Percentiles rank a stretch among this genome's conserved stretches.
These are phyloP conservation scores for Mycena chlorophos DNA, from an alignment of 768 basidiomycete genomes.

Conservation along the genomic window DNA sequence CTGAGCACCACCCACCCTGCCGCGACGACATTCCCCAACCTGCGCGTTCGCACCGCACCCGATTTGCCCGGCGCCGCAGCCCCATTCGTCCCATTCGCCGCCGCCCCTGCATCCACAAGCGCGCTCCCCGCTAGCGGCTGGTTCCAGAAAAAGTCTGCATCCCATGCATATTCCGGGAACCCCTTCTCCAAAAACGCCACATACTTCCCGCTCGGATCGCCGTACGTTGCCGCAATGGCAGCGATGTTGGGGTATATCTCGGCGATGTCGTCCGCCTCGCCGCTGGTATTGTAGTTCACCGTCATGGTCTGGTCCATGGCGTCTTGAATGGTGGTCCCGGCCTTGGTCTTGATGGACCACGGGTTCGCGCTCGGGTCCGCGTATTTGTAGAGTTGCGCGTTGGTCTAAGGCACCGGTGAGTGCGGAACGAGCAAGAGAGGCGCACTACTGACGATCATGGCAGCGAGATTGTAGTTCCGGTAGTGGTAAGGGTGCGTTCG, in stretches of 20 bases:
- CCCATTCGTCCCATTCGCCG: not conserved
- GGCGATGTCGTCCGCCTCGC: constrained; percentile 38
- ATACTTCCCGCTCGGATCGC: constrained; percentile 60
- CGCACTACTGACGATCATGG: constrained; percentile 56
- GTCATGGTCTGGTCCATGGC: constrained; percentile 60
- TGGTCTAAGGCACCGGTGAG: constrained; percentile 40
- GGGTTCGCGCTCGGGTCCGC: constrained; percentile 40
- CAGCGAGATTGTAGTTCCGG: constrained; percentile 66
- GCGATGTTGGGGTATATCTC: constrained; percentile 62
- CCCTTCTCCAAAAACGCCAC: constrained; percentile 45
- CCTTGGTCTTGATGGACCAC: no score
- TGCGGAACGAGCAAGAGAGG: not conserved
- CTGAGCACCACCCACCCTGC: not conserved
- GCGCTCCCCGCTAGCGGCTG: constrained; percentile 47
- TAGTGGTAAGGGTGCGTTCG: constrained; percentile 71
- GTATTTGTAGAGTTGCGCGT: constrained; percentile 54
- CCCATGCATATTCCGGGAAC: constrained; percentile 36
- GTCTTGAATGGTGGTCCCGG: constrained; percentile 46
- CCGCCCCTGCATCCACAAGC: not conserved
- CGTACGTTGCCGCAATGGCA: constrained; percentile 56
- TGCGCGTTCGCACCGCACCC: not conserved
- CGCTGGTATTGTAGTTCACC: constrained; percentile 33
- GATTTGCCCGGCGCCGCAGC: not conserved
- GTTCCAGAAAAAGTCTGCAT: constrained; percentile 56
- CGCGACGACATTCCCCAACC: not conserved